Evolutionary conservation across 1,284 basidiomycete genomes (phyloP).

Genomic region (Ustilago cynodontis): DNA sequence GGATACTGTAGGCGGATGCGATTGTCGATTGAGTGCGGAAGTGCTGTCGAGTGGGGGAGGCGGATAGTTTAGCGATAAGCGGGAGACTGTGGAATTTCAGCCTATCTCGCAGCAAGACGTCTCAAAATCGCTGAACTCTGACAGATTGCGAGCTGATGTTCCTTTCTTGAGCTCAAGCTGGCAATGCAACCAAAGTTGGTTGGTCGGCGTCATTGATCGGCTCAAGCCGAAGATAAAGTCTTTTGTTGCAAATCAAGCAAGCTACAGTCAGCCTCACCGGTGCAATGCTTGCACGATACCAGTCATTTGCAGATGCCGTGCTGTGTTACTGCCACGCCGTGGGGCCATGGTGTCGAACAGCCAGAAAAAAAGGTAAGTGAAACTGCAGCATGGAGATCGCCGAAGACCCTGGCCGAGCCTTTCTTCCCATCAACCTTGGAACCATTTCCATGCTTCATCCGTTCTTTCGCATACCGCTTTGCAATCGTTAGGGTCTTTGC

Average conservation of each 20-base stretch:
- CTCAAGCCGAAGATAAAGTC: background rate
- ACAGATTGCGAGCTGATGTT: background rate
- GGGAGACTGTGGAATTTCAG: background rate
- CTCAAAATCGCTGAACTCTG: background rate
- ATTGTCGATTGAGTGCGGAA: background rate
- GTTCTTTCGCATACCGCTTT: background rate
- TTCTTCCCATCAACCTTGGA: background rate
- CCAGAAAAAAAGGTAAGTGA: background rate
- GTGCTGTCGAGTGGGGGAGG: background rate
- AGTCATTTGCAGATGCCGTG: constrained; percentile 10
- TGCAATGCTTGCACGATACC: background rate
- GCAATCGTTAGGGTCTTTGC: background rate
- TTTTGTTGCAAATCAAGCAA: background rate
- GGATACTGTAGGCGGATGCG: background rate
- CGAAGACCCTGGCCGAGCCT: constrained; percentile 22
- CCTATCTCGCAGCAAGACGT: background rate
- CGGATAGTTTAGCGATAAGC: constrained; percentile 6
- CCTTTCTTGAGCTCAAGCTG: background rate
- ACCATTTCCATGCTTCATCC: background rate
- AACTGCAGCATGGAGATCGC: constrained; percentile 29
- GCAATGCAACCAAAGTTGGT: background rate
- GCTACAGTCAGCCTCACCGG: background rate
- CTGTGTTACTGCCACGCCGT: background rate
- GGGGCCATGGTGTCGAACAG: background rate
- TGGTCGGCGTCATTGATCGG: background rate